phyloP scores from a whole-genome alignment of 2,329 filamentous ascomycete genomes.

The Fusarium sp. region DNA sequence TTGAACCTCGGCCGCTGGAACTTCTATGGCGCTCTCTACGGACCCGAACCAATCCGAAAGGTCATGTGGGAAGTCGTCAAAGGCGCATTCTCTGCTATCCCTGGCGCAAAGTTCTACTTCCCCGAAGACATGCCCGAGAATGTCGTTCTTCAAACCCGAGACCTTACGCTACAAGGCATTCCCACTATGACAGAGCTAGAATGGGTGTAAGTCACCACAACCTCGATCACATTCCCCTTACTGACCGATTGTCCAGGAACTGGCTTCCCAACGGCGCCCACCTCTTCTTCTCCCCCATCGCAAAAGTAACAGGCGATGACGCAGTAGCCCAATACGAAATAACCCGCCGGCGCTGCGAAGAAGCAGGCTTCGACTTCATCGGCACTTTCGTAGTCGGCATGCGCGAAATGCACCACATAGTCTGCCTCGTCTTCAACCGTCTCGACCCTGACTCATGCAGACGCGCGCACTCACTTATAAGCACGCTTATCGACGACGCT shows the following conservation, averaged over 20 bases:
- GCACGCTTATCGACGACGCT: conserved; percentile 24
- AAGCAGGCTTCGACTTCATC: conserved; percentile 37
- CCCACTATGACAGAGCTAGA: conserved; percentile 34
- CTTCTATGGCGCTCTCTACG: conserved; percentile 40
- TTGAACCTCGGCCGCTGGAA: conserved; percentile 39
- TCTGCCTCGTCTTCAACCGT: conserved; percentile 33
- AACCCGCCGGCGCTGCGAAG: conserved; percentile 23
- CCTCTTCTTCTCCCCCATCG: conserved; percentile 40
- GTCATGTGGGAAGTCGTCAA: conserved; percentile 36
- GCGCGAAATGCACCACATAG: conserved; percentile 37
- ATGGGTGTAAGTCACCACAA: conserved; percentile 30
- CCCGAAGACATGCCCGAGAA: conserved; percentile 37
- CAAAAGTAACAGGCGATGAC: conserved; percentile 36
- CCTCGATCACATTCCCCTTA: background rate
- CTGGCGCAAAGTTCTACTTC: conserved; percentile 37
- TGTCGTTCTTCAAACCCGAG: conserved; percentile 23
- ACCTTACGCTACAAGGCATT: conserved; percentile 32
- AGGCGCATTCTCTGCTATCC: conserved; percentile 28
- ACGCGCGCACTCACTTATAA: conserved; percentile 19
- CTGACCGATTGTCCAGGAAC: background rate
- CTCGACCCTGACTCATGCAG: conserved; percentile 21
- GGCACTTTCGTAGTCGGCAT: conserved; percentile 35
- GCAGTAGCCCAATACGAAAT: conserved; percentile 28
- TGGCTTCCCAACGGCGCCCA: conserved; percentile 40
- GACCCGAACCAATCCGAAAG: conserved; percentile 30